Evolutionary conservation across 257 asterid species (phyloP).

Genomic region (Przewalskia tangutica): DNA sequence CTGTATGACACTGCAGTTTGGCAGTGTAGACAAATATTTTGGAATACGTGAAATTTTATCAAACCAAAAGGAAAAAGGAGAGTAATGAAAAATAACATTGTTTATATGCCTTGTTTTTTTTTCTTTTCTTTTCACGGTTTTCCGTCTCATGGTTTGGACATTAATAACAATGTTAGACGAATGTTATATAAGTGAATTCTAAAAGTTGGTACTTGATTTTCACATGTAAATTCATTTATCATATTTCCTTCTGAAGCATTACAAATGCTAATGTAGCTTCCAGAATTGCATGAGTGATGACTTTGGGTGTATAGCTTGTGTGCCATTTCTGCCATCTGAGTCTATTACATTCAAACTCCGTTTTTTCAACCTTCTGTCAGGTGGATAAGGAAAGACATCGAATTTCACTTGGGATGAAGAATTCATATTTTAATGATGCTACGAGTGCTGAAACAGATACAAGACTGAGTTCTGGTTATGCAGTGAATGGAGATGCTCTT

Average conservation of each 20-base stretch:
- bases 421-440: slow-evolving; percentile 46
- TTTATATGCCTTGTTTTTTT: background rate
- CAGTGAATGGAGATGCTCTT: slow-evolving; percentile 20
- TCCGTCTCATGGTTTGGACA: background rate
- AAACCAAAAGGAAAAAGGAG: background rate
- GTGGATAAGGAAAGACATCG: slow-evolving; percentile 84
- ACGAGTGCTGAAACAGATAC: slow-evolving; percentile 21
- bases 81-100: background rate
- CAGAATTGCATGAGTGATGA: background rate
- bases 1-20: background rate
- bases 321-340: background rate
- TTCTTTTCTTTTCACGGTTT: background rate
- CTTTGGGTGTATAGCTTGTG: background rate
- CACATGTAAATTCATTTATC: background rate
- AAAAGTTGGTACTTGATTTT: background rate
- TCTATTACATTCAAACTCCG: background rate
- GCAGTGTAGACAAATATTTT: background rate
- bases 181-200: background rate
- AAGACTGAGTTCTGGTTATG: slow-evolving; percentile 12
- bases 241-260: background rate
- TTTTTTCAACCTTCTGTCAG: slow-evolving; percentile 21
- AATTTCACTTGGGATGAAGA: slow-evolving; percentile 88
- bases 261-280: background rate
- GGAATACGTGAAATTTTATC: background rate
- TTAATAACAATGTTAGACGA: background rate